Base-by-base conservation (phyloP, 768 basidiomycete species). In the Boletus vermiculosoides region DNA sequence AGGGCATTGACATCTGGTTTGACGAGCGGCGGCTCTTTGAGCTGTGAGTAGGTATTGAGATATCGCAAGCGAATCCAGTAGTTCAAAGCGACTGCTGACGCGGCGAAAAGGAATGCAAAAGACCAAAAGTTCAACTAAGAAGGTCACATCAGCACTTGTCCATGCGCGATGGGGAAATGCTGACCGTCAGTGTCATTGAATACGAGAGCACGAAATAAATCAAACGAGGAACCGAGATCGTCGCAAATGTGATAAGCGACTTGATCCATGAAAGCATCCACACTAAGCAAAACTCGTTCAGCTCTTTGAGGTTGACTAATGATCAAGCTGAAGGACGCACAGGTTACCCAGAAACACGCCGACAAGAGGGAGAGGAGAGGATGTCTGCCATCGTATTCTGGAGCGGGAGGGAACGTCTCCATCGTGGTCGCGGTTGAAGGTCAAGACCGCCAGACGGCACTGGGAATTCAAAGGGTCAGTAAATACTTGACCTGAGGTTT, bases 61-160 rank as follows among this genome's bases (percentile, higher is more conserved):
- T 86, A 90, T 53, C 83, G 86, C 70, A 85, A 89, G 54, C 93
- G 86, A 56, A 96, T 87, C 80, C 90, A 88, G 65, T 94, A 90
- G 71, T 91, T 90, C 20, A 92, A 68, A 8, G 80, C 86, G 46
- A 89, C 77, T 3, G 81, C 78, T 4, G 85, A 85, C 18, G 86
- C 76, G 15, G 78, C 74, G 61, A 94, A 91, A 11, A 96, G 79
- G 58, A 88, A 78, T 7, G 88, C 87, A 62, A 98, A 88, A 42
- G 89, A 90, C 82, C 92, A 94, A 72, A 97, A 97, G 63, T 92
- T 92, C 45, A 98, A 82, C 85, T 95, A 70, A 33, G 28, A 20
- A 54, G 48, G 33, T 45, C 31, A 30, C 8, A n/a, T 61, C 46
- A 62, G 40, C 18, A 33, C 28, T n/a, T 20, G 44, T 40, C 36